These are phyloP conservation scores for Moelleriella libera DNA, from an alignment of 2,329 filamentous ascomycete species.

Conservation along the genomic window DNA sequence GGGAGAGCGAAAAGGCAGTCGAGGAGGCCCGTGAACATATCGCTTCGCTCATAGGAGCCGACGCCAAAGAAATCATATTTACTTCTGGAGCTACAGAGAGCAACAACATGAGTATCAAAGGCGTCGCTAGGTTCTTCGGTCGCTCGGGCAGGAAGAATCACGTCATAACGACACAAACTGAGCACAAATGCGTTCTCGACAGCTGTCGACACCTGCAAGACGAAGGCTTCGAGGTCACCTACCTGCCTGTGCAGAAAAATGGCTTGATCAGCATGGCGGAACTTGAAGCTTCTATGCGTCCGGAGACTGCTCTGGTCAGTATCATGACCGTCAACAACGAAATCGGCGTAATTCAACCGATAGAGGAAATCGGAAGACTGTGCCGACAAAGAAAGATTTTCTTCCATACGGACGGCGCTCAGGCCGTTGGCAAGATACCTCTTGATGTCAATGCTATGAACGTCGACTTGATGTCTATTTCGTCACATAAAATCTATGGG, in stretches of 20 bases:
- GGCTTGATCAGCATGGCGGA: slow-evolving; percentile 77
- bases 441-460: slow-evolving; percentile 97
- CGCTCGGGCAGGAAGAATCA: slow-evolving; percentile 93
- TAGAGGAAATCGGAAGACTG: slow-evolving; percentile 84
- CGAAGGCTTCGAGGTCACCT: slow-evolving; percentile 94
- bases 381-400: slow-evolving; percentile 89
- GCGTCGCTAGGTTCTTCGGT: slow-evolving; percentile 90
- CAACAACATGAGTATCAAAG: slow-evolving; percentile 99
- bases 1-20: slow-evolving; percentile 92
- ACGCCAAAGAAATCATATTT: slow-evolving; percentile 97
- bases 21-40: slow-evolving; percentile 77
- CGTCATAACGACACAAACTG: slow-evolving; percentile 92
- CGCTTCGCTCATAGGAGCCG: slow-evolving; percentile 77
- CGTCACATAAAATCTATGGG: slow-evolving; percentile 96
- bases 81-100: slow-evolving; percentile 96
- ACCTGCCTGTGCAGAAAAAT: slow-evolving; percentile 75
- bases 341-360: slow-evolving; percentile 95
- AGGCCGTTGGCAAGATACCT: slow-evolving; percentile 97
- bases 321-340: slow-evolving; percentile 99
- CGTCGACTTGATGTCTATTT: slow-evolving; percentile 97
- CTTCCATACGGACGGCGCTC: slow-evolving; percentile 93
- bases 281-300: slow-evolving; percentile 76
- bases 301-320: slow-evolving; percentile 83
- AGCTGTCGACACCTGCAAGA: slow-evolving; percentile 95
- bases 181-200: slow-evolving; percentile 97